Base-by-base conservation (phyloP, 768 basidiomycete genomes). In the Fistulinella prunicolor region DNA sequence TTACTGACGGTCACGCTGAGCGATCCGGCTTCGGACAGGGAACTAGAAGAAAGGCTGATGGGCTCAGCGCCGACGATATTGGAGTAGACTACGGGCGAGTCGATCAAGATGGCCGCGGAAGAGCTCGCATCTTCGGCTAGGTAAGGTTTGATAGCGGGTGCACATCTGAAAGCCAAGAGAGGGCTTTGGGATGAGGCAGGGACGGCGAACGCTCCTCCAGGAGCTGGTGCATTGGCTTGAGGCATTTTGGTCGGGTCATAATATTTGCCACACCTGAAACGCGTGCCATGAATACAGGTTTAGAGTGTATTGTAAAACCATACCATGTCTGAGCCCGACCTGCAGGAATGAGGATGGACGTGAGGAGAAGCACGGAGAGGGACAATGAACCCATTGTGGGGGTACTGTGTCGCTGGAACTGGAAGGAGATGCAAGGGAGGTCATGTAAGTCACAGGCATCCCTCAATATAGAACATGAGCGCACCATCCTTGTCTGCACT, bases 81-180 rank as follows among this genome's bases (percentile, higher is more conserved):
- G 14, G 67, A 67, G 48, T 72, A 74, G 2, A 74, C 73, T 20
- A 84, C 61, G 9, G 74, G 73, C 1, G 80, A 66, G 46, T 83
- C 81, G 32, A 83, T 67, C 22, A 84, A 63, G 40, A 83, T 71
- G 14, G 76, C 70, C 2, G 73, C 69, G 3, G 73, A 65, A 30
- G 66, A 64, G 21, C 60, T 55, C 6, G 68, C 69, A 49, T 82
- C 81, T 51, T 77, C 78, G 6, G 77, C 71, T 19, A 84, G 69
- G 58, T 81, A 84, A 2, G 82, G 82, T 23, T 73, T 71, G 41
- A 82, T 72, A 1, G 80, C 78, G 26, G 80, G 81, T 0, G 73
- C 71, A 53, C 82, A 84, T 44, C 81, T 76, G 23, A 84, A 64
- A 16, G 81, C 77, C 23, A 84, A 65, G 12, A 82, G 70, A 24